phyloP scores from a whole-genome alignment of 371 early-diverging fungal genomes.

The Batkoa obscura region DNA sequence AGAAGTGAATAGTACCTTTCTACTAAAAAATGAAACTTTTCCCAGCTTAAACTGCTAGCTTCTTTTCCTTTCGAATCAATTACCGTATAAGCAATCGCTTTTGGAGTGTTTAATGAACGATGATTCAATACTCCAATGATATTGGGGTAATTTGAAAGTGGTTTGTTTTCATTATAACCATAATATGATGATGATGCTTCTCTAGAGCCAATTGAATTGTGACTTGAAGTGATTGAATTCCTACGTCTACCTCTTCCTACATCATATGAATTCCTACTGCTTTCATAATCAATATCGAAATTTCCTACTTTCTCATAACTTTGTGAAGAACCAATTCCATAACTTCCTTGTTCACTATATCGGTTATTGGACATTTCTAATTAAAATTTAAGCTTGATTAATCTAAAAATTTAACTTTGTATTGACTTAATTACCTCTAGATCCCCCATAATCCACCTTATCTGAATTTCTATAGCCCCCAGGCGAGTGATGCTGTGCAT shows the following conservation, averaged over 20 bases:
- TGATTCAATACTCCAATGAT: conserved; percentile 33
- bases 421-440: too few relatives aligned
- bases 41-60: conserved; percentile 39
- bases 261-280: too few relatives aligned
- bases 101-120: conserved; percentile 25
- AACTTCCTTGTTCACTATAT: too few relatives aligned
- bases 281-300: too few relatives aligned
- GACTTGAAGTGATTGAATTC: conserved; percentile 1
- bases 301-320: too few relatives aligned
- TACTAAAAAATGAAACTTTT: conserved; percentile 43
- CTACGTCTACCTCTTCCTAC: background rate
- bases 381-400: too few relatives aligned
- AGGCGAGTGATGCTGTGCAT: too few relatives aligned
- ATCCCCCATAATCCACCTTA: too few relatives aligned
- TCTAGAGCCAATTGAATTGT: conserved; percentile 11
- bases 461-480: too few relatives aligned
- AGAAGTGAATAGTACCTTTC: conserved; percentile 44
- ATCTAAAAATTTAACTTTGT: too few relatives aligned
- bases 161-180: conserved; percentile 11
- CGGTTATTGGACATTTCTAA: too few relatives aligned
- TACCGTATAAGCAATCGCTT: conserved; percentile 31
- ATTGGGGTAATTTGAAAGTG: conserved; percentile 21
- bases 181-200: conserved; percentile 19
- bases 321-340: too few relatives aligned
- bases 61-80: conserved; percentile 61